Conservation (phyloP, 345 rosid species). For the Dipteronia dyeriana region DNA sequence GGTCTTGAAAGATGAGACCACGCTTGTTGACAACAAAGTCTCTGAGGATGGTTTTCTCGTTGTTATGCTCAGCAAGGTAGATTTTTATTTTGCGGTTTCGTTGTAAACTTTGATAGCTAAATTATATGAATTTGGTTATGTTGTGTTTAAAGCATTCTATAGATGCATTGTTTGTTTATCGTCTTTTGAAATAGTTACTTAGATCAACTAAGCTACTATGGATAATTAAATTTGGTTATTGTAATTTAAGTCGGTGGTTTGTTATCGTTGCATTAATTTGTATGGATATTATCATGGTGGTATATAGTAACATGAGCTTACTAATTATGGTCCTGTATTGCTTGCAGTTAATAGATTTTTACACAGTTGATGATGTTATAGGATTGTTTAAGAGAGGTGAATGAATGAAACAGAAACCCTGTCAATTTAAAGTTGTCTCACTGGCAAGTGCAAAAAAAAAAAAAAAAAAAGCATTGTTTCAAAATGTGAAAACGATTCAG, state of each 20-base stretch:
- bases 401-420: background rate
- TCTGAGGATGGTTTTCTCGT: slow-evolving; percentile 95
- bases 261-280: background rate
- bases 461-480: background rate
- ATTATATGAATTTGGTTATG: background rate
- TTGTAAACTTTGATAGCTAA: too few species aligned
- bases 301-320: background rate
- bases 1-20: slow-evolving; percentile 96
- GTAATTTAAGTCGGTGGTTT: background rate
- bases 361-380: background rate
- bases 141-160: background rate
- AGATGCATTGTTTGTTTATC: background rate
- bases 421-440: background rate
- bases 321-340: background rate
- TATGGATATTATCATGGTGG: background rate
- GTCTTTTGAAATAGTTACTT: background rate
- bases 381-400: background rate
- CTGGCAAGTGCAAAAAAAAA: background rate
- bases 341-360: background rate
- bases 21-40: slow-evolving; percentile 77
- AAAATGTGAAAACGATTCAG: background rate
- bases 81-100: background rate
- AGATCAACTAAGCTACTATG: background rate
- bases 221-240: background rate
- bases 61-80: slow-evolving; percentile 99